Conservation (phyloP, 1,284 basidiomycete species). For the Afroboletus lepidellus region DNA sequence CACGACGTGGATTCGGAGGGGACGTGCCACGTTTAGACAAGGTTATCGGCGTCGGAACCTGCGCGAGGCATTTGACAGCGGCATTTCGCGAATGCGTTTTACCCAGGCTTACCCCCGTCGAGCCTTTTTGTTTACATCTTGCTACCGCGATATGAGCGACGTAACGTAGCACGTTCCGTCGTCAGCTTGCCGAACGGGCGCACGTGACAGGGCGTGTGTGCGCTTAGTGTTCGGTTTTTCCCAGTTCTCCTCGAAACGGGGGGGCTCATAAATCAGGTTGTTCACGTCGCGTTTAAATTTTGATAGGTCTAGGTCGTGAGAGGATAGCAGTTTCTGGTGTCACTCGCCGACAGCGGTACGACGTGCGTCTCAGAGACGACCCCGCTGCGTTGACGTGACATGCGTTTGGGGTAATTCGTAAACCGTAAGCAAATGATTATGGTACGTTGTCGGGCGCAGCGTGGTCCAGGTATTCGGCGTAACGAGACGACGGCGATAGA, state of each 20-base stretch:
- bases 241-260: conserved; percentile 6
- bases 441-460: neutral
- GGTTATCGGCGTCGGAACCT: too few relatives aligned
- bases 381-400: conserved; percentile 1
- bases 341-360: neutral
- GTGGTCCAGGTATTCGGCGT: neutral
- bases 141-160: too few relatives aligned
- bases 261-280: neutral
- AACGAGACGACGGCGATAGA: conserved; percentile 7
- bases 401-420: conserved; percentile 18
- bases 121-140: neutral
- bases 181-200: neutral
- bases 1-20: neutral
- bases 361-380: neutral
- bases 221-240: neutral
- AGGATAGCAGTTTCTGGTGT: neutral
- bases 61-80: neutral
- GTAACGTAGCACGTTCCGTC: conserved; percentile 3
- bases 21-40: neutral
- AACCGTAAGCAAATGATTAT: conserved; percentile 1
- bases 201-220: neutral
- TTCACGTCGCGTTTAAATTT: neutral
- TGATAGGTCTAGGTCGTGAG: neutral
- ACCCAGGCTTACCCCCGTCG: neutral
- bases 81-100: neutral